A percentile compares a stretch with the other conserved stretches of the same genome.
Evolutionary conservation across 164 flowering plant genomes (phyloP).

Genomic region (Umbellularia californica): DNA sequence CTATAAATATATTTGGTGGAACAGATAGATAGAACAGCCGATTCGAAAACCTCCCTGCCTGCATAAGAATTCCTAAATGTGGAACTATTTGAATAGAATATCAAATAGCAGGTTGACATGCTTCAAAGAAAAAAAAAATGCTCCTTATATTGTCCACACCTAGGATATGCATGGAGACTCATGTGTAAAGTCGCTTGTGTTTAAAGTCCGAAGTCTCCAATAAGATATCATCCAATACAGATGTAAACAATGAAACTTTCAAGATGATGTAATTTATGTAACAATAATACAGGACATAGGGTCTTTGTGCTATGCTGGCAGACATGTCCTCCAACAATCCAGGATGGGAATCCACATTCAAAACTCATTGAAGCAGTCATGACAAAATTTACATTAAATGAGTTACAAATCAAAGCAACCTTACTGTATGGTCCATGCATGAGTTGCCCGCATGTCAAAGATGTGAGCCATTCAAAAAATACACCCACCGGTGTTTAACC

Average conservation of each 20-base stretch:
- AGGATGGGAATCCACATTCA: background rate
- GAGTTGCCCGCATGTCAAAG: too few relatives aligned
- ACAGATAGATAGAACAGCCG: constrained; percentile 87
- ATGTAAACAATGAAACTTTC: background rate
- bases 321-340: background rate
- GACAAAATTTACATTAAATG: too few relatives aligned
- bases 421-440: too few relatives aligned
- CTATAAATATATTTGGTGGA: constrained; percentile 89
- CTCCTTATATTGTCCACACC: too few relatives aligned
- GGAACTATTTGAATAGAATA: background rate
- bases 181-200: background rate
- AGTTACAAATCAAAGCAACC: too few relatives aligned
- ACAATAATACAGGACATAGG: background rate
- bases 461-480: too few relatives aligned
- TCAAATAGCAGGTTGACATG: background rate
- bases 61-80: constrained; percentile 9
- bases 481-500: too few relatives aligned
- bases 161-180: background rate
- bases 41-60: constrained; percentile 73
- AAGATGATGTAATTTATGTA: too few relatives aligned
- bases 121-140: background rate
- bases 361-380: background rate
- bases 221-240: background rate
- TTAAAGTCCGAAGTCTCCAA: background rate
- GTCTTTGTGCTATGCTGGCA: background rate